A percentile compares a stretch with the other conserved stretches of the same genome.
These are phyloP conservation scores for Tetrahymena thermophila DNA, from an alignment of 73 alveolate genomes.

Conservation along the genomic window DNA sequence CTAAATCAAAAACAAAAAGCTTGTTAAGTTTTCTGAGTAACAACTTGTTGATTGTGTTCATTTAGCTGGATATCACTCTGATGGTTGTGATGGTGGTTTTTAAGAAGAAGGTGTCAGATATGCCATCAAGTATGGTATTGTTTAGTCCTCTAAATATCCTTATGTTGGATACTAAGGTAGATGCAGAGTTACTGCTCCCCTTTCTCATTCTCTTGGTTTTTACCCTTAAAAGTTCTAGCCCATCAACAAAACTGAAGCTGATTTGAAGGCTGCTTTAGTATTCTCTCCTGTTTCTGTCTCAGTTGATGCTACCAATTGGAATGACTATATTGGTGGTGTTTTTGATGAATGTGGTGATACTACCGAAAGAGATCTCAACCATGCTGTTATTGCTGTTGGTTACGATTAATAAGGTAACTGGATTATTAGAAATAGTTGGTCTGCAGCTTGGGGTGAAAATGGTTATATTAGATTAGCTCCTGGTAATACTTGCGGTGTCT, in stretches of 20 bases:
- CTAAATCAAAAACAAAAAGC: no score
- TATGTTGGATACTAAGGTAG: background rate
- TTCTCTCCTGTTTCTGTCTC: constrained; percentile 47
- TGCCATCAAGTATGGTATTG: background rate
- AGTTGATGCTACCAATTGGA: constrained; percentile 66
- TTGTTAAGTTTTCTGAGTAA: background rate
- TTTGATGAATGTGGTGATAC: constrained; percentile 5
- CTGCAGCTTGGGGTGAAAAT: constrained; percentile 55
- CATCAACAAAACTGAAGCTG: no score
- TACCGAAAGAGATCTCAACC: constrained; percentile 3
- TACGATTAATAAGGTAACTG: constrained; percentile 31
- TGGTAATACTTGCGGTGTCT: constrained; percentile 26
- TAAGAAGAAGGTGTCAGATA: background rate
- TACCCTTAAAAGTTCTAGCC: no score
- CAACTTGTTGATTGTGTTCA: background rate
- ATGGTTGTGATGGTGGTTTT: background rate
- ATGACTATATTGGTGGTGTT: constrained; percentile 52
- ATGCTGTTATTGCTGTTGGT: constrained; percentile 59
- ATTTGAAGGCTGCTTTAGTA: background rate
- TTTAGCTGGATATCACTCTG: background rate
- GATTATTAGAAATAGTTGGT: constrained; percentile 62
- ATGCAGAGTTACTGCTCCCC: background rate
- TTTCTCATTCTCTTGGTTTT: no score
- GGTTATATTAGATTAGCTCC: constrained; percentile 44
- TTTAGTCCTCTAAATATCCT: background rate